phyloP scores from a whole-genome alignment of 768 basidiomycete genomes.

The Termitomyces sp. region DNA sequence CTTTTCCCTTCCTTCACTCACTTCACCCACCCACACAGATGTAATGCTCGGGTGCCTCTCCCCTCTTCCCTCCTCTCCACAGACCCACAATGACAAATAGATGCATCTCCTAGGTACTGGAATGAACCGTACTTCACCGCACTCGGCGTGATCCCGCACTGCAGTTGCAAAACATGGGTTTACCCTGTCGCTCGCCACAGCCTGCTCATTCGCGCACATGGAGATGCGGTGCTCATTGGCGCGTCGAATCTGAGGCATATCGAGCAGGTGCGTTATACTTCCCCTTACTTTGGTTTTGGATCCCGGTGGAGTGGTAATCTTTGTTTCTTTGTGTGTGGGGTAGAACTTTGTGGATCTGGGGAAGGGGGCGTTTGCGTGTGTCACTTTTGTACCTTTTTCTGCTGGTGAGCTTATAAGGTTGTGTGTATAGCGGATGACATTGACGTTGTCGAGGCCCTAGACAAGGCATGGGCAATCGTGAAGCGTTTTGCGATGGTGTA shows the following conservation, averaged over 20 bases:
- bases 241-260: too few species aligned
- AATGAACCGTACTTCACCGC: slow-evolving; percentile 20
- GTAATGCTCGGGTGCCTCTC: slow-evolving; percentile 33
- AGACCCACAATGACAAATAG: too few species aligned
- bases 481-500: slow-evolving; percentile 5
- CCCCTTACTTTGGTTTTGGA: too few species aligned
- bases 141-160: slow-evolving; percentile 11
- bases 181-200: slow-evolving; percentile 34
- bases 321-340: too few species aligned
- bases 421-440: slow-evolving; percentile 7
- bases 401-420: neutral
- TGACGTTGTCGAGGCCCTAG: slow-evolving; percentile 5
- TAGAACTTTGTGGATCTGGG: slow-evolving; percentile 22
- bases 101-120: too few species aligned
- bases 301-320: neutral
- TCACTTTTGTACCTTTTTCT: neutral
- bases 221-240: slow-evolving; percentile 38
- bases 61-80: too few species aligned
- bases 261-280: too few species aligned
- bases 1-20: neutral
- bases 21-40: slow-evolving; percentile 19
- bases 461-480: slow-evolving; percentile 10
- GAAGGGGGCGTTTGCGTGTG: slow-evolving; percentile 20
- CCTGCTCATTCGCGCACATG: too few species aligned
- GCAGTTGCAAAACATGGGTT: slow-evolving; percentile 23